Evolutionary conservation across 164 flowering plant species (phyloP).

Genomic region (Stephania cephalantha): DNA sequence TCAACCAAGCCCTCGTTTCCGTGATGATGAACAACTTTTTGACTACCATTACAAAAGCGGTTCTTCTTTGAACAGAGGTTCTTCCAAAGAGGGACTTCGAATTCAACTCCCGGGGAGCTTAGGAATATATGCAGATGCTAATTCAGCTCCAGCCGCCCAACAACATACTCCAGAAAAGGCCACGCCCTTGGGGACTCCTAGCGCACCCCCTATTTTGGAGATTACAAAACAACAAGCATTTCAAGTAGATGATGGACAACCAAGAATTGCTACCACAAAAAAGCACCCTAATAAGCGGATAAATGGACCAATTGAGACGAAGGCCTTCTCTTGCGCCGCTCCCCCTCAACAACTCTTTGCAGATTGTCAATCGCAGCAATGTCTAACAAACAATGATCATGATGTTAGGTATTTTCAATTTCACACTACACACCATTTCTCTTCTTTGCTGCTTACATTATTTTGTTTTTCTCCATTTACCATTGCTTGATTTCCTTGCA

Average conservation of each 20-base stretch:
- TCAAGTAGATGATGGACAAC: constrained; percentile 16
- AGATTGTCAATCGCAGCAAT: constrained; percentile 15
- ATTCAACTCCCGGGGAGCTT: constrained; percentile 41
- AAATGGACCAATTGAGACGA: constrained; percentile 22
- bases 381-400: constrained; percentile 21
- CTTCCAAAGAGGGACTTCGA: constrained; percentile 36
- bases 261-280: constrained; percentile 9
- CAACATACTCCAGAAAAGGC: constrained; percentile 21
- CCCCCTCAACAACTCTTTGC: constrained; percentile 21
- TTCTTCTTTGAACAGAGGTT: constrained; percentile 38
- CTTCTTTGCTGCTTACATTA: not conserved
- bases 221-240: constrained; percentile 29
- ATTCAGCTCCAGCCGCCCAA: constrained; percentile 17
- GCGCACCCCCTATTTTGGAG: constrained; percentile 80
- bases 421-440: not conserved
- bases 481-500: constrained; percentile 10
- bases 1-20: constrained; percentile 12
- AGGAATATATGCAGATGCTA: constrained; percentile 32
- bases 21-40: constrained; percentile 29
- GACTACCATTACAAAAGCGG: constrained; percentile 5
- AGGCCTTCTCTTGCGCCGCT: not conserved
- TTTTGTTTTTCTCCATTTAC: not conserved
- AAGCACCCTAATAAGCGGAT: constrained; percentile 19
- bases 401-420: constrained; percentile 29
- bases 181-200: constrained; percentile 61